phyloP scores from a whole-genome alignment of 371 early-diverging fungal species.

The Paraphysoderma sedebokerense region DNA sequence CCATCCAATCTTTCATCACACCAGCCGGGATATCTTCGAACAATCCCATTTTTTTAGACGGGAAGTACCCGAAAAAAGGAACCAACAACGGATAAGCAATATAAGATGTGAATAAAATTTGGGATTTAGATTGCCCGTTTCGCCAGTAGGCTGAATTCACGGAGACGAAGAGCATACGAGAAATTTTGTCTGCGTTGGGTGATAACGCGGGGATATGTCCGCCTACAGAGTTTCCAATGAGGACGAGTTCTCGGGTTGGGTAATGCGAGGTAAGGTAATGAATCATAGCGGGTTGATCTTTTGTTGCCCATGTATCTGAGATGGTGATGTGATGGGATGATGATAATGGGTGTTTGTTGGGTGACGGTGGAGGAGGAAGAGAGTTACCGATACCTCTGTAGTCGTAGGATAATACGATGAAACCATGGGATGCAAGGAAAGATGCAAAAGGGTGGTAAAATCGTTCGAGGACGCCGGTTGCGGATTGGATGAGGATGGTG shows the following conservation, averaged over 20 bases:
- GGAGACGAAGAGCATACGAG: slow-evolving; percentile 11
- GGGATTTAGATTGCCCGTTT: slow-evolving; percentile 9
- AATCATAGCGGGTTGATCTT: slow-evolving; percentile 14
- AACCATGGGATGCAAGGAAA: no score
- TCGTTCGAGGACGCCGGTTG: no score
- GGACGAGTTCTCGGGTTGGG: slow-evolving; percentile 11
- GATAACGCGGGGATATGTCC: slow-evolving; percentile 11
- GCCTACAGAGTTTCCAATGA: slow-evolving; percentile 14
- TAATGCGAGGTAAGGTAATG: slow-evolving; percentile 8
- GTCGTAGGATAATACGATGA: slow-evolving; percentile 15
- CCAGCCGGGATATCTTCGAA: slow-evolving; percentile 18
- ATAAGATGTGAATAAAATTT: slow-evolving; percentile 13
- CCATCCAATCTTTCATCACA: slow-evolving; percentile 10
- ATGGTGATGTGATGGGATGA: background rate
- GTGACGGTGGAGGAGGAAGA: slow-evolving; percentile 9
- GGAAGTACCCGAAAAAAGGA: slow-evolving; percentile 10
- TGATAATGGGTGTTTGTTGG: slow-evolving; percentile 2
- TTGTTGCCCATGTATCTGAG: slow-evolving; percentile 8
- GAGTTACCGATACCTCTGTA: slow-evolving; percentile 16
- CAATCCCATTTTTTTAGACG: slow-evolving; percentile 10
- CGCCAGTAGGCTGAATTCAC: slow-evolving; percentile 14
- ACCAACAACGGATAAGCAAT: slow-evolving; percentile 10
- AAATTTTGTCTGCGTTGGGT: slow-evolving; percentile 13
- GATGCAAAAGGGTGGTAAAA: no score
- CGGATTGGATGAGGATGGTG: no score